Base-by-base conservation (phyloP, 345 rosid species). In the Moringa oleifera region DNA sequence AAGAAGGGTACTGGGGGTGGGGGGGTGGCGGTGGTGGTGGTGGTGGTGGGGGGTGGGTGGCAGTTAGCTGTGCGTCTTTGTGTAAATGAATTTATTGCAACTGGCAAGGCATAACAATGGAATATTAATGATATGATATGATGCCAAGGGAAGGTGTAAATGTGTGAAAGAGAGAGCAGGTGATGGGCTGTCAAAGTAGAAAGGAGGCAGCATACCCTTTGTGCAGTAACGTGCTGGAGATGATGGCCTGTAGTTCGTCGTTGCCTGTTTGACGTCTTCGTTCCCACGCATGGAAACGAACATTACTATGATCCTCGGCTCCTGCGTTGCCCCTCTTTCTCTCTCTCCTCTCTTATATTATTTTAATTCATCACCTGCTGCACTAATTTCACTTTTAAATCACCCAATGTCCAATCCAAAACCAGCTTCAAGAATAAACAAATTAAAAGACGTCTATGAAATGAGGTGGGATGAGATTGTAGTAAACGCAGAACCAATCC, bases 181-280 rank as follows among this genome's bases (percentile, higher is more conserved):
- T 28, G 51, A 59, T 67, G 70, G 64, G 77, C 62, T 69, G 79
- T 62, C 66, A 60, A 60, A 18, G 64, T 33, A 45, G 49, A 24
- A 46, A 55, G 64, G 18, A 45, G 49, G 50, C 51, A 53, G 51
- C 52, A 23, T 61, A 49, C 70, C 68, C 58, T 62, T 73, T 67
- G 75, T 53, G 78, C 55, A 58, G 65, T 67, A 61, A 68, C 54
- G 68, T 58, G 75, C 37, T 67, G 80, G 73, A 65, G 72, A 51
- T 51, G 60, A 58, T 72, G 65, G 52, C 45, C 65, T 55, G 54
- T 62, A 23, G 65, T 73, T 83, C 86, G 92, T 85, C 92, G 86
- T 73, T 62, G 87, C 69, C 55, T 80, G 83, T 85, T 88, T 90
- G 82, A 84, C 97, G 37, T 81, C 65, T 85, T 85, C 81, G 73